Percentiles rank a stretch among this genome's conserved stretches.
These are phyloP conservation scores for Lolium multiflorum DNA, from an alignment of 176 grass and related monocot genomes.

Conservation along the genomic window DNA sequence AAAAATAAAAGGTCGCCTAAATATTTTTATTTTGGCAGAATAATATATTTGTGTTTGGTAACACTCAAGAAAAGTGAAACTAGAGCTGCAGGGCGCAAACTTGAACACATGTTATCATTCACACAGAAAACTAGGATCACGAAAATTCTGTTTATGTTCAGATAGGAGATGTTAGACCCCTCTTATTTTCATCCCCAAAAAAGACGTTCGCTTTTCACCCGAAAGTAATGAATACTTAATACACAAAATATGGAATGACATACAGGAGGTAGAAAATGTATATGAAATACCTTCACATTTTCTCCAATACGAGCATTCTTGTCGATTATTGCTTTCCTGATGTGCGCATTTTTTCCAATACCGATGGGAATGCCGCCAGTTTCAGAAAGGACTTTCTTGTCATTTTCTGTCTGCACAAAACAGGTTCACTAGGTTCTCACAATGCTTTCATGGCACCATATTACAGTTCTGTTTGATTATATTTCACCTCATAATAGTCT, in stretches of 20 bases:
- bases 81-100: not conserved
- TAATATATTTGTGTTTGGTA: not conserved
- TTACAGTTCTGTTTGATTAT: slow-evolving; percentile 18
- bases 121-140: not conserved
- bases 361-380: slow-evolving; percentile 87
- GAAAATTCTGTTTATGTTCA: slow-evolving; percentile 13
- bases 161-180: not conserved
- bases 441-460: not conserved
- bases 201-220: not conserved
- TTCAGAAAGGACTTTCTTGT: slow-evolving; percentile 70
- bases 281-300: slow-evolving; percentile 75
- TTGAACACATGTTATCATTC: not conserved
- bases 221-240: slow-evolving; percentile 9
- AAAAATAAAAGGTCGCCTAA: not conserved
- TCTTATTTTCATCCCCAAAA: not conserved
- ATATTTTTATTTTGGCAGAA: slow-evolving; percentile 15
- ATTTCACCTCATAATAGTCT: slow-evolving; percentile 93
- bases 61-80: not conserved
- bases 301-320: slow-evolving; percentile 99
- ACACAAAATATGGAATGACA: not conserved
- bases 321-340: slow-evolving; percentile 94
- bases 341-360: slow-evolving; percentile 89
- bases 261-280: slow-evolving; percentile 24
- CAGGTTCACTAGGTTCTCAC: not conserved
- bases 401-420: slow-evolving; percentile 78